Evolutionary conservation across 2,329 filamentous ascomycete genomes (phyloP).

Genomic region (Phaeophleospora eucalypticola): DNA sequence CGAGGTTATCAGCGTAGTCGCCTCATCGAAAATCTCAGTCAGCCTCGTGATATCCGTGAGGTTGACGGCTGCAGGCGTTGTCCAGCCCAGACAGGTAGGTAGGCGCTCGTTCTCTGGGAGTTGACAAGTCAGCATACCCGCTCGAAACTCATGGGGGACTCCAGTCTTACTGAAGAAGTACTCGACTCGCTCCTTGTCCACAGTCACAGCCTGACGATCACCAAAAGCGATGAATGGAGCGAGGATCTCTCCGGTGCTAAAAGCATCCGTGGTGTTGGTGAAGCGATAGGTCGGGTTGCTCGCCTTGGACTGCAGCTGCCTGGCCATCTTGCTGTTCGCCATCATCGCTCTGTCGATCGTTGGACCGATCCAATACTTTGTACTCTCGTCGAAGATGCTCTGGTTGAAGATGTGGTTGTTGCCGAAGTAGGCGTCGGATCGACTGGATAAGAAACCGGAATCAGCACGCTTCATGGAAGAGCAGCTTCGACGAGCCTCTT

Average conservation of each 20-base stretch:
- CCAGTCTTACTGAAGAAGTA: conserved; percentile 45
- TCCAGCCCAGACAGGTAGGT: conserved; percentile 42
- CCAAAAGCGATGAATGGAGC: conserved; percentile 52
- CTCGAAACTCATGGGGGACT: neutral
- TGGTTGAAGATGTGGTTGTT: conserved; percentile 52
- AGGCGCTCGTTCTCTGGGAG: conserved; percentile 42
- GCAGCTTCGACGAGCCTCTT: conserved; percentile 1
- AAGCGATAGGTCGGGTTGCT: conserved; percentile 50
- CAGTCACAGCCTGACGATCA: conserved; percentile 38
- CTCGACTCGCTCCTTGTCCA: conserved; percentile 39
- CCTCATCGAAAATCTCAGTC: conserved; percentile 12
- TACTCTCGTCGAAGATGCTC: conserved; percentile 47
- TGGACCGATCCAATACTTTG: conserved; percentile 44
- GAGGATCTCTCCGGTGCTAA: conserved; percentile 50
- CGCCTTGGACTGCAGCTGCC: conserved; percentile 43
- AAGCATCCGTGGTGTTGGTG: conserved; percentile 39
- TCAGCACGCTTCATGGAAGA: no score
- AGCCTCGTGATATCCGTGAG: conserved; percentile 13
- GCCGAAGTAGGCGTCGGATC: conserved; percentile 49
- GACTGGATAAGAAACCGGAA: no score
- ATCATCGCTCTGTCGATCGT: conserved; percentile 41
- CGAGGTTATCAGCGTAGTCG: conserved; percentile 8
- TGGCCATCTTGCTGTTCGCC: conserved; percentile 45
- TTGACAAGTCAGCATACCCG: neutral
- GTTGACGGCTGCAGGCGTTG: conserved; percentile 20